Evolutionary conservation across 169 alveolate species (phyloP), one percentile per base, ranked within the genome.

Genomic region (Cryptosporidium ryanae): DNA sequence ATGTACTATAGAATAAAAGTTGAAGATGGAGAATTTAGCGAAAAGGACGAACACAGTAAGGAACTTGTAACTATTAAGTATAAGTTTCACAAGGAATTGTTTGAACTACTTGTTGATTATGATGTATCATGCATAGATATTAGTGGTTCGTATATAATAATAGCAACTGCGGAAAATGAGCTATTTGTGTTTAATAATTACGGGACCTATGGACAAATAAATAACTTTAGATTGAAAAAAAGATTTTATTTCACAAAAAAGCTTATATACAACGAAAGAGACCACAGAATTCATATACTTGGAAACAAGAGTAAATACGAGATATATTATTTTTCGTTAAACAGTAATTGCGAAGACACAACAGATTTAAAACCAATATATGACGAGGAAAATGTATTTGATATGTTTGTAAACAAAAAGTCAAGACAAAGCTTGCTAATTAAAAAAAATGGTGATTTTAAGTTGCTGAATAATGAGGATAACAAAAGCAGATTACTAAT

Each of bases 1-100:
- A 68, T 68, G 83, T 68, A 31, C 66, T 68, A 52, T 55, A 50
- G 52, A 32, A 68, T 68, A n/a, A 27, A 13, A 27, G 66, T 68
- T 1, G 59, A 68, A n/a, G 54, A 52, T 27, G 83, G 83, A 5
- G 48, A 52, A 52, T 13, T 49, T 27, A 64, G 13, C 18, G 12
- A 25, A 23, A 15, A 32, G n/a, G 13, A 46, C 18, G 52, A 27
- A 25, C 12, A 31, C 27, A 52, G 29, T 21, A 17, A 12, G 49
- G 29, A 6, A 52, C 29, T 49, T 7, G 66, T 29, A 23, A 27
- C 52, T 2, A 50, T 68, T 38, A 68, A 52, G 5, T 68, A 68
- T 31, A 64, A 52, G 21, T 68, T 68, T 68, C 55, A 29, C 59
- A 31, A 1, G 6, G 83, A 68, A 1, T 15, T 68, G 31, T 17